Percentiles rank a stretch among this genome's conserved stretches.
phyloP scores from a whole-genome alignment of 129 eudicot species.

The Centrapalus pauciflorus region DNA sequence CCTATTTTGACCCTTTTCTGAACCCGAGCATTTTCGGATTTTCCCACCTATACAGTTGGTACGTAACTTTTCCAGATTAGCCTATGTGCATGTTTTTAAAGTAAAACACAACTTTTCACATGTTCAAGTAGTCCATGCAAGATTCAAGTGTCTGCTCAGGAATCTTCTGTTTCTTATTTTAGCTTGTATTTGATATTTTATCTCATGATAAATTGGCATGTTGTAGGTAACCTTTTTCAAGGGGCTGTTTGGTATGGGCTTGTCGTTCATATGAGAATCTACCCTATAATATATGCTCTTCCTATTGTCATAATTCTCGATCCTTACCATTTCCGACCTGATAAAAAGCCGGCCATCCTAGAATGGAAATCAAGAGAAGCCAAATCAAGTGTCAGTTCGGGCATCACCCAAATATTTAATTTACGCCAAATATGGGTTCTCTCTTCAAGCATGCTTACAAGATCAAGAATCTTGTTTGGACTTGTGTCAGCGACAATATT shows the following conservation, averaged over 20 bases:
- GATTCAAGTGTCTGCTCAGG: neutral
- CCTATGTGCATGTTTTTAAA: too few species aligned
- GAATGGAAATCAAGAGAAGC: conserved; percentile 44
- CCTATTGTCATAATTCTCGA: conserved; percentile 69
- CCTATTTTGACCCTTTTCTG: too few species aligned
- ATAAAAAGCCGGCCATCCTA: conserved; percentile 54
- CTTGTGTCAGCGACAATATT: conserved; percentile 65
- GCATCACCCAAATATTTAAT: conserved; percentile 9
- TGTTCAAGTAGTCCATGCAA: neutral
- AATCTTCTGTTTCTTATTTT: neutral
- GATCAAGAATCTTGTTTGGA: conserved; percentile 60
- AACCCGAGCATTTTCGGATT: too few species aligned
- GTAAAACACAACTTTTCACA: too few species aligned
- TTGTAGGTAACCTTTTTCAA: conserved; percentile 58
- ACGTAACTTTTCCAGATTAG: neutral
- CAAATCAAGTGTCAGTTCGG: conserved; percentile 19
- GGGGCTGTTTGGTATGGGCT: conserved; percentile 97
- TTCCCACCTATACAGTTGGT: neutral
- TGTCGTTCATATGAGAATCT: conserved; percentile 91
- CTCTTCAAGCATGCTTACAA: conserved; percentile 47
- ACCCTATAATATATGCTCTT: conserved; percentile 89
- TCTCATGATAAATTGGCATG: neutral
- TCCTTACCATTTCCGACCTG: conserved; percentile 49
- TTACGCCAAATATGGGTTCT: conserved; percentile 17
- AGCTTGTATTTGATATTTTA: neutral